Conservation (phyloP, 805 yeast species). For the Metschnikowia henanensis region DNA sequence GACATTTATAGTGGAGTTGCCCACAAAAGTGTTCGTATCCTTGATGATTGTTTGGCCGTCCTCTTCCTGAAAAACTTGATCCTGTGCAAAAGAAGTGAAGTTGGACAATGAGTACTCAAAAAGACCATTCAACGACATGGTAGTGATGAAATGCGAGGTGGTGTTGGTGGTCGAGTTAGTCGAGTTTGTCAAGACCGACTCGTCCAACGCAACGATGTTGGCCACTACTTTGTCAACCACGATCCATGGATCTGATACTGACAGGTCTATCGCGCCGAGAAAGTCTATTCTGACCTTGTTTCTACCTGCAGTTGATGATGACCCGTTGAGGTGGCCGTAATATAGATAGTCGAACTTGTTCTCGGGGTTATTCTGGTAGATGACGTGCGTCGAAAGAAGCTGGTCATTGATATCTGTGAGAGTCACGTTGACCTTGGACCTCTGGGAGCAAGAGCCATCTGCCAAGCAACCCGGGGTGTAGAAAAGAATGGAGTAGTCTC, state of each 20-base stretch:
- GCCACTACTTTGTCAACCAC: constrained; percentile 73
- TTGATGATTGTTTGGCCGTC: constrained; percentile 26
- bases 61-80: constrained; percentile 22
- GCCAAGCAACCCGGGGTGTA: constrained; percentile 85
- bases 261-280: constrained; percentile 22
- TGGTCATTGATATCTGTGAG: constrained; percentile 50
- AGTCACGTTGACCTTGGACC: constrained; percentile 82
- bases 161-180: constrained; percentile 21
- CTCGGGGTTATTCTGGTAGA: constrained; percentile 80
- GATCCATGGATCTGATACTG: constrained; percentile 39
- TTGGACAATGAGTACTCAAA: constrained; percentile 80
- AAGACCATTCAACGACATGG: constrained; percentile 63
- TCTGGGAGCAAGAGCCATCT: constrained; percentile 63
- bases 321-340: constrained; percentile 63
- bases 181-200: constrained; percentile 24
- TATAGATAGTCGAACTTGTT: constrained; percentile 80
- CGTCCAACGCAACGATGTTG: constrained; percentile 47
- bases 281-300: constrained; percentile 32
- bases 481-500: constrained; percentile 68
- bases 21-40: constrained; percentile 36
- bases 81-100: constrained; percentile 43
- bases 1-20: constrained; percentile 39
- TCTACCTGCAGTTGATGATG: constrained; percentile 27
- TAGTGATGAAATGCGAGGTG: constrained; percentile 12
- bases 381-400: constrained; percentile 39